Evolutionary conservation across 2,329 filamentous ascomycete species (phyloP), one percentile per base, ranked within the genome.

Genomic region (Clarireedia paspali): DNA sequence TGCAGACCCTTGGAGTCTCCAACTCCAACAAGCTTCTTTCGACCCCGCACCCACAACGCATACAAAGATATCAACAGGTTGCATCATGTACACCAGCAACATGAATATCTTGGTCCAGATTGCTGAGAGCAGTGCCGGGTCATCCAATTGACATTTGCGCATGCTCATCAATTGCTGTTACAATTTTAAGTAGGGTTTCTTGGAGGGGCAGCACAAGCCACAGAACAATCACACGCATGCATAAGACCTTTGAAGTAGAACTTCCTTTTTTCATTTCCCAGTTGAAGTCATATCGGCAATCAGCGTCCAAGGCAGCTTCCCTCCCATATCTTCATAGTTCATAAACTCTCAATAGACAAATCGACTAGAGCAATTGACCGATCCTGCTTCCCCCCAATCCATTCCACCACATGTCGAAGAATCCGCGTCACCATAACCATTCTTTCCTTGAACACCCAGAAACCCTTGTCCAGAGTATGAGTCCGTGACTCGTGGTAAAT

Each of bases 401-500:
- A 63, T 63, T 58, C 65, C 63, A 64, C 64, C 69, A 73, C 66
- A 66, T 47, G 68, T 66, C 66, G 62, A 66, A 65, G 55, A 61
- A 50, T 65, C 59, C 61, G 65, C 68, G 67, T 69, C 68, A 70
- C 65, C 66, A 67, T 54, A 62, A 59, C 60, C 49, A 40, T 69
- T 65, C 60, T 65, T 48, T 67, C 68, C 66, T 64, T 66, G 66
- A 68, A 68, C 66, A 68, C 57, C 58, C 64, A 63, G 60, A 50
- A 60, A 57, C 60, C 60, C 63, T 65, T 59, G 61, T 64, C 64
- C 63, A 56, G 59, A 64, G 54, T 59, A 68, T 61, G 63, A 62
- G 59, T 58, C 56, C 62, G 61, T 68, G 63, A 61, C 62, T 61
- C 60, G 62, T 57, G 55, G 52, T 63, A 57, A 57, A 58, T 59